Evolutionary conservation across 106 monocot species (phyloP).

Genomic region (Vanilla planifolia): DNA sequence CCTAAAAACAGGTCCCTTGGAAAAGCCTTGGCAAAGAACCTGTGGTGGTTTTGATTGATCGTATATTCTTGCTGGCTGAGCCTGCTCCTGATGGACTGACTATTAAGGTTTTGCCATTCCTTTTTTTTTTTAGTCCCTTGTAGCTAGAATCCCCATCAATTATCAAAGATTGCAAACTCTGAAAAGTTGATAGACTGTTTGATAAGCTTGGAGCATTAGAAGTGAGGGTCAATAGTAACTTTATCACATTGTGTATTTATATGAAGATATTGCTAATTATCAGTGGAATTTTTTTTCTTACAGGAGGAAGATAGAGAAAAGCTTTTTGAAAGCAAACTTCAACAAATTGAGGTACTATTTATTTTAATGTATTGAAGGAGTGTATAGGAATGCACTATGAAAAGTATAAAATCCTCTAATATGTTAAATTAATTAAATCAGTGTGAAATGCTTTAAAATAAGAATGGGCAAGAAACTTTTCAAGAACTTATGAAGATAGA

Average conservation of each 20-base stretch:
- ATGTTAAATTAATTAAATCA: no score
- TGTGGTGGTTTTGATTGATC: conserved; percentile 90
- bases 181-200: background rate
- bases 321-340: conserved; percentile 84
- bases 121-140: conserved; percentile 5
- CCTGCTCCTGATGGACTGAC: conserved; percentile 75
- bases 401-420: background rate
- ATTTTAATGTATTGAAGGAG: background rate
- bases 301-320: conserved; percentile 92
- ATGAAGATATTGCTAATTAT: background rate
- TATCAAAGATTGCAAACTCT: background rate
- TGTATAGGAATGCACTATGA: background rate
- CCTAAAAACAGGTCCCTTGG: conserved; percentile 80
- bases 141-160: background rate
- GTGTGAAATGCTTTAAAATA: no score
- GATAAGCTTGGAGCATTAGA: background rate
- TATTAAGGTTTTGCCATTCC: conserved; percentile 37
- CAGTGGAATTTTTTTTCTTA: background rate
- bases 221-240: background rate
- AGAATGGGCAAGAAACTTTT: no score
- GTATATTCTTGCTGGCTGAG: conserved; percentile 89
- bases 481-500: no score
- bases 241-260: background rate
- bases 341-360: conserved; percentile 73
- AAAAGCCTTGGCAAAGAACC: conserved; percentile 97